Conservation (phyloP, 208 protist genomes). For the Leishmania tropica region DNA sequence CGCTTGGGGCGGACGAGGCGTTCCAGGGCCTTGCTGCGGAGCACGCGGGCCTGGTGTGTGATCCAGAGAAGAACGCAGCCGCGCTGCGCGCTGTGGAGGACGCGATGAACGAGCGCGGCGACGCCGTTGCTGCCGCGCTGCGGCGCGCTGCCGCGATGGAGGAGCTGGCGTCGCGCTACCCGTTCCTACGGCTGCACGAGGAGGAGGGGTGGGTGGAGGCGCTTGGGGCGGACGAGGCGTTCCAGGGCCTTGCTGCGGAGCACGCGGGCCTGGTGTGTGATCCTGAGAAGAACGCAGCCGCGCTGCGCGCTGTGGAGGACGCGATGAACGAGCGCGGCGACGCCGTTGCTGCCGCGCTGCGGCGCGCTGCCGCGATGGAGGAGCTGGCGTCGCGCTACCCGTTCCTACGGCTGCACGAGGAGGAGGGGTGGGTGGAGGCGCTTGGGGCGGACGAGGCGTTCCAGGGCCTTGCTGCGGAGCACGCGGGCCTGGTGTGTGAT, state of each 20-base stretch:
- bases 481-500: neutral
- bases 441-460: neutral
- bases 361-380: neutral
- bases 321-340: neutral
- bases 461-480: neutral
- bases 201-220: neutral
- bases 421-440: neutral
- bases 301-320: neutral
- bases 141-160: neutral
- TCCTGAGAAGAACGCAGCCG: neutral
- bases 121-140: neutral
- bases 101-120: neutral
- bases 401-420: neutral
- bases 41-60: neutral
- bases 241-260: neutral
- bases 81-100: neutral
- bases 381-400: neutral
- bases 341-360: neutral
- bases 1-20: neutral
- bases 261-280: neutral
- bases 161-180: neutral
- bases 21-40: neutral
- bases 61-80: neutral
- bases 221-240: neutral
- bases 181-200: neutral